Evolutionary conservation across 2,329 filamentous ascomycete species (phyloP).

Genomic region (Aspergillus texensis): DNA sequence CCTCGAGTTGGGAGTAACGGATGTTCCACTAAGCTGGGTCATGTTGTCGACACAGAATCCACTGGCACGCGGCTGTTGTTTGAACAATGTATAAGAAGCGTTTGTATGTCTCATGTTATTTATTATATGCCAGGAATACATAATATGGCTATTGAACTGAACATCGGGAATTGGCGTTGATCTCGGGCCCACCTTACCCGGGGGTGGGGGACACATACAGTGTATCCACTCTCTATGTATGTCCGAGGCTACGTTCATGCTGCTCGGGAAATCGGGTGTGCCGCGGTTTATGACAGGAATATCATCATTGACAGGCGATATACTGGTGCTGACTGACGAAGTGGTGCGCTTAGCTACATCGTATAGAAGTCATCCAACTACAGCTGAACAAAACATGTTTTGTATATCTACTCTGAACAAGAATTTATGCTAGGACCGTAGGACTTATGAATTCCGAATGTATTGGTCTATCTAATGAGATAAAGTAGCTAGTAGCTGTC

Average conservation of each 20-base stretch:
- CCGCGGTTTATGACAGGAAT: not conserved
- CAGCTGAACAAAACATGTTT: not conserved
- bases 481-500: not conserved
- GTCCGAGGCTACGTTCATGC: not conserved
- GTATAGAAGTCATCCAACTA: not conserved
- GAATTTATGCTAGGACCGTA: not conserved
- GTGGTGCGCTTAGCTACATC: not conserved
- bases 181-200: not conserved
- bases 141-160: not conserved
- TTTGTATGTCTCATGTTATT: not conserved
- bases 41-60: not conserved
- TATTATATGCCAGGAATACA: not conserved
- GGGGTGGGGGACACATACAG: not conserved
- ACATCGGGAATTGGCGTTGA: not conserved
- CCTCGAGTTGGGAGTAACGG: not conserved
- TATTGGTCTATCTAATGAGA: not conserved
- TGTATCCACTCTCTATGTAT: not conserved
- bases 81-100: not conserved
- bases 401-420: not conserved
- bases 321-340: not conserved
- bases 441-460: not conserved
- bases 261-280: not conserved
- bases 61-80: not conserved
- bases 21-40: not conserved
- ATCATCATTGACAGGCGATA: not conserved